phyloP scores from a whole-genome alignment of 2,329 filamentous ascomycete genomes.

The Neonectria faginata region DNA sequence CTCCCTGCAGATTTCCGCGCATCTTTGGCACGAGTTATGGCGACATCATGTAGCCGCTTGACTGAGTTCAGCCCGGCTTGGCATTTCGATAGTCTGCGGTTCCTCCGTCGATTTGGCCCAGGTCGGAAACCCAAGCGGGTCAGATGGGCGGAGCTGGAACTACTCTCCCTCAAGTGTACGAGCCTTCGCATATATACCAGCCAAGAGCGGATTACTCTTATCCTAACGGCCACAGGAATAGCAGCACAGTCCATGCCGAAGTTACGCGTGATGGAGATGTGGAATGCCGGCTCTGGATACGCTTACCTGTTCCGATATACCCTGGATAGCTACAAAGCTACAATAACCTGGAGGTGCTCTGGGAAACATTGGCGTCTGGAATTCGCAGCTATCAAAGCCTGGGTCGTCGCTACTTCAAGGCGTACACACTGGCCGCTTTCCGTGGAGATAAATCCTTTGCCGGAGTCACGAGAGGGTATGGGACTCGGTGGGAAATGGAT shows the following conservation, averaged over 20 bases:
- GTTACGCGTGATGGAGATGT: conserved; percentile 14
- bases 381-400: not conserved
- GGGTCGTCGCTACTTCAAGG: not conserved
- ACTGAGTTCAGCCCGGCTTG: conserved; percentile 15
- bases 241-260: conserved; percentile 9
- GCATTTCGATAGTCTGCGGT: not conserved
- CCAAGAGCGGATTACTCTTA: not conserved
- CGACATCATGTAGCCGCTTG: conserved; percentile 4
- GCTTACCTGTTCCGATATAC: conserved; percentile 20
- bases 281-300: not conserved
- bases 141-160: not conserved
- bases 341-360: conserved; percentile 13
- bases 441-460: not conserved
- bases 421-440: conserved; percentile 1
- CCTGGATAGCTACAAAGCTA: not conserved
- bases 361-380: not conserved
- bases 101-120: not conserved
- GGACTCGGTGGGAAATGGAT: not conserved
- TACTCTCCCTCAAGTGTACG: not conserved
- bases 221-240: not conserved
- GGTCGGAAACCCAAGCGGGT: not conserved
- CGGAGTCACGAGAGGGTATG: not conserved
- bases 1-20: not conserved
- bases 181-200: not conserved
- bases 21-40: not conserved